These are phyloP conservation scores for Mrakiaceae sp. DNA, from an alignment of 1,284 basidiomycete genomes.

Conservation along the genomic window DNA sequence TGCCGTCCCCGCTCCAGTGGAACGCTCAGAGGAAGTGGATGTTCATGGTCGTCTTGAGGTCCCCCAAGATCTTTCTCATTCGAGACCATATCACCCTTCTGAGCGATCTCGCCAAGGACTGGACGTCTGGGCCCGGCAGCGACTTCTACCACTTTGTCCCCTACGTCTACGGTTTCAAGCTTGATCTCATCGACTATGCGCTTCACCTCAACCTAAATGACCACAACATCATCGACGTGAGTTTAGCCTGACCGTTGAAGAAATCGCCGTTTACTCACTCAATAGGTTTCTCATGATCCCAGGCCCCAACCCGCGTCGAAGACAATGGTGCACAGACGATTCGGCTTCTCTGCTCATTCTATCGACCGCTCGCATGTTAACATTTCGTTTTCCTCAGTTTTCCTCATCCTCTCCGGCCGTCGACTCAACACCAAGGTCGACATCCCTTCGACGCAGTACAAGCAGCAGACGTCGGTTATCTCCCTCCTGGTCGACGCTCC, in stretches of 20 bases:
- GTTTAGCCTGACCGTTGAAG: too few species aligned
- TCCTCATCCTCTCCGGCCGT: conserved; percentile 55
- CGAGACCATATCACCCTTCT: conserved; percentile 88
- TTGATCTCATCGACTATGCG: conserved; percentile 62
- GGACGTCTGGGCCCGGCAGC: conserved; percentile 64
- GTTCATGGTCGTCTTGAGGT: conserved; percentile 55
- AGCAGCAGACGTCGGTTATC: conserved; percentile 56
- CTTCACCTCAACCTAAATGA: conserved; percentile 81
- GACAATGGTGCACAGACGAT: conserved; percentile 56
- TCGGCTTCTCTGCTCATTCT: background rate
- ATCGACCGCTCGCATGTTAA: background rate
- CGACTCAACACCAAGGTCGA: conserved; percentile 44
- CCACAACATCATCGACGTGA: conserved; percentile 79
- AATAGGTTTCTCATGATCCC: too few species aligned
- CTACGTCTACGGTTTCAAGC: conserved; percentile 57
- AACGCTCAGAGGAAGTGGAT: conserved; percentile 59
- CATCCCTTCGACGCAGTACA: conserved; percentile 60
- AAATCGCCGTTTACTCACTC: too few species aligned
- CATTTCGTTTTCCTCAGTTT: conserved; percentile 40
- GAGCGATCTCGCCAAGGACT: conserved; percentile 77
- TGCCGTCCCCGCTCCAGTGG: conserved; percentile 41
- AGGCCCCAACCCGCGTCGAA: conserved; percentile 53
- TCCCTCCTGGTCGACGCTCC: conserved; percentile 55
- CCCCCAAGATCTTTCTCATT: conserved; percentile 61
- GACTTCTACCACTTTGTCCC: conserved; percentile 74